Percentiles rank a stretch among this genome's conserved stretches.
Conservation (phyloP, 2,329 filamentous ascomycete species). For the Colletotrichum orbiculare region DNA sequence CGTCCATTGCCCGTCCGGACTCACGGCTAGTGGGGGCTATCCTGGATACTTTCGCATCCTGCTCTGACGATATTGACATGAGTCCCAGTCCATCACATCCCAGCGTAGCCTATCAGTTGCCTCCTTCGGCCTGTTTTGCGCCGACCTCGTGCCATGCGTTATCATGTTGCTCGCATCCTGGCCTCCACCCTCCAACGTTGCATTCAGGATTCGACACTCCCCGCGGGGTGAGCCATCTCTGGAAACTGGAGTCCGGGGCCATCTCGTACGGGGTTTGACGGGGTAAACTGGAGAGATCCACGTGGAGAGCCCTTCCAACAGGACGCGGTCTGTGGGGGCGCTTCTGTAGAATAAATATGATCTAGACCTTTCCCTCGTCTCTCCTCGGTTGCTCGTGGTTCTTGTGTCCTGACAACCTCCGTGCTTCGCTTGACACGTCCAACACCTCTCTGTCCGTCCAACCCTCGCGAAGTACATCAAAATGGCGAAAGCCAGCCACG, state of each 20-base stretch:
- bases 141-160: not conserved
- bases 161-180: too few relatives aligned
- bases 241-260: slow-evolving; percentile 15
- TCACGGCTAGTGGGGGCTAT: not conserved
- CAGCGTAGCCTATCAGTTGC: not conserved
- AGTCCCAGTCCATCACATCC: slow-evolving; percentile 9
- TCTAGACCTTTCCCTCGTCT: not conserved
- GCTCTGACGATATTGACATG: not conserved
- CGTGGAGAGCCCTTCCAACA: not conserved
- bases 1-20: slow-evolving; percentile 3
- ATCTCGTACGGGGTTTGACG: slow-evolving; percentile 8
- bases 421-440: slow-evolving; percentile 5
- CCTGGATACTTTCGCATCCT: not conserved
- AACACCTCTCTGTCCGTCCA: slow-evolving; percentile 2
- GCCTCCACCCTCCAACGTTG: slow-evolving; percentile 9
- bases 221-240: slow-evolving; percentile 3
- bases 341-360: not conserved
- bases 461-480: slow-evolving; percentile 6
- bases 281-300: slow-evolving; percentile 15
- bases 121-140: slow-evolving; percentile 17
- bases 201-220: slow-evolving; percentile 1
- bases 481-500: slow-evolving; percentile 21
- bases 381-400: not conserved
- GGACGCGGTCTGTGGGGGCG: too few relatives aligned
- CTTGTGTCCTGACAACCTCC: slow-evolving; percentile 6